Base-by-base conservation (phyloP, 805 yeast genomes). In the Starmerella vitae region DNA sequence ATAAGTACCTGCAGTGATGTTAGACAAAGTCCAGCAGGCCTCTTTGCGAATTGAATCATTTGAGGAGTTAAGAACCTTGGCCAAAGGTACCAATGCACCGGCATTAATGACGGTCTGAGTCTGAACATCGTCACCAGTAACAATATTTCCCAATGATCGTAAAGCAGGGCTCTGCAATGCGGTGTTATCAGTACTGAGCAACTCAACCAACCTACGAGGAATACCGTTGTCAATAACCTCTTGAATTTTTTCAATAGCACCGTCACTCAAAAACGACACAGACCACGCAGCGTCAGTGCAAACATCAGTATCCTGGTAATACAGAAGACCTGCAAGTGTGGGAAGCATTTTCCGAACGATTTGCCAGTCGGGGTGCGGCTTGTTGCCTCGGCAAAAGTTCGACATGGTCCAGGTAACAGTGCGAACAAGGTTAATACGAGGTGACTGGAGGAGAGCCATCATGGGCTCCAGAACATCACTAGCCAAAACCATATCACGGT, bases 281-380 rank as follows among this genome's bases (percentile, higher is more conserved):
- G 97, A 96, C 98, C 98, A 91, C 65, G 96, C 84, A 29, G 98
- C 95, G 61, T 91, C 98, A 47, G 85, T 83, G 56, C 91, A 67
- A 24, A 95, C 86, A 65, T 91, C 98, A 31, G 78, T 77, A 59
- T 91, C 98, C 47, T 78, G 72, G 10, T 94, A 81, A 59, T 79
- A 91, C 50, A 91, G 81, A 50, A 91, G 70, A 63, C 84, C 82
- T 36, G 96, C 83, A 58, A 91, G 70, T 13, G 93, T 81, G 46
- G 97, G 97, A 52, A 88, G 68, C 30, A 94, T 93, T 51, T 73
- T 71, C 44, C 82, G 78, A 37, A 91, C 94, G 41, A 78, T 66
- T 40, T 67, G 63, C 98, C 98, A 91, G 62, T 85, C 84, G 13
- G 98, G 98, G 62, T 79, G 94, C 29, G 98, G 97, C 58, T 74